These are phyloP conservation scores for Leishmania tropica DNA, from an alignment of 208 protist genomes.

Conservation along the genomic window DNA sequence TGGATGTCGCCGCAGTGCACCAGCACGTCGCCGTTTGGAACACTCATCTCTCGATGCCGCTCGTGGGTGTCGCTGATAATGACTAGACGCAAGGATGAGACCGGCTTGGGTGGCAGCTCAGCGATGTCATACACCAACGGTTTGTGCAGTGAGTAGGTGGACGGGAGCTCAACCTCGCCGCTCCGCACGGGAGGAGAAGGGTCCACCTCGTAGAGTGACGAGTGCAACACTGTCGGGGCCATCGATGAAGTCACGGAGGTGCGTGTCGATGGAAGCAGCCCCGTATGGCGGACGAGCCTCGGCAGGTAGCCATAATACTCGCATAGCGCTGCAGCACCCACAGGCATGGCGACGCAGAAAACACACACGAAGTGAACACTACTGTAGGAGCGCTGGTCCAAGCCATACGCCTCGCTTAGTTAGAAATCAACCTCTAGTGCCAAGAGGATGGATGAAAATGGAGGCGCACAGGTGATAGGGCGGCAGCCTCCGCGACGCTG, in stretches of 20 bases:
- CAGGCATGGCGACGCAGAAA: not conserved
- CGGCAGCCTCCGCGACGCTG: not conserved
- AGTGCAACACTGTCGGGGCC: not conserved
- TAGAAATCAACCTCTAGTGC: not conserved
- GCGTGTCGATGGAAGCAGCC: conserved; percentile 1
- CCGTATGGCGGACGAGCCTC: conserved; percentile 23
- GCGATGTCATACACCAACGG: conserved; percentile 16
- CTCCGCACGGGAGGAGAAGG: not conserved
- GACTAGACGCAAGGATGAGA: conserved; percentile 50
- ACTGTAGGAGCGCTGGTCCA: not conserved
- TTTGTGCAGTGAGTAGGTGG: conserved; percentile 25
- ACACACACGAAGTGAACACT: not conserved
- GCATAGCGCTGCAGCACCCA: conserved; percentile 16
- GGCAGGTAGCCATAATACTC: conserved; percentile 54
- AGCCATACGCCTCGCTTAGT: not conserved
- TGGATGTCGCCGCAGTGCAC: conserved; percentile 75
- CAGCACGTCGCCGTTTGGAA: conserved; percentile 67
- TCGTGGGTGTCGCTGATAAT: conserved; percentile 81
- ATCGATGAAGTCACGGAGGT: not conserved
- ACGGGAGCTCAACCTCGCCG: not conserved
- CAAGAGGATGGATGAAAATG: not conserved
- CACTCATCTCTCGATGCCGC: conserved; percentile 45
- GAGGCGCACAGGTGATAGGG: not conserved
- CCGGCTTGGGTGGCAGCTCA: conserved; percentile 32
- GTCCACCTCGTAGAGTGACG: not conserved